Evolutionary conservation across 331 rosid genomes (phyloP).

Genomic region (Arachis monticola): DNA sequence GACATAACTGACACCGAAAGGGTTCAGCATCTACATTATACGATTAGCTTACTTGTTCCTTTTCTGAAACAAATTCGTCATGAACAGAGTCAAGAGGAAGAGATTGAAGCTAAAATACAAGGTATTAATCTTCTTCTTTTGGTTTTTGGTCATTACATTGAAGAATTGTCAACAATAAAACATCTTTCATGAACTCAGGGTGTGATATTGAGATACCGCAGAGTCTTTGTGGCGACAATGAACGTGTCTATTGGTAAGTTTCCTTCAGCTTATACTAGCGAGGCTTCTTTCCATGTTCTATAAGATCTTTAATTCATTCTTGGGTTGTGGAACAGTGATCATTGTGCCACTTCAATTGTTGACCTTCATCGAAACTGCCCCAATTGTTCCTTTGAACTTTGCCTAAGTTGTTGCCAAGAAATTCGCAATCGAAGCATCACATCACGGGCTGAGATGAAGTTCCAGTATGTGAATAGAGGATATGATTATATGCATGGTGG

Average conservation of each 20-base stretch:
- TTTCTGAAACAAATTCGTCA: conserved; percentile 59
- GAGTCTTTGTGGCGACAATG: conserved; percentile 57
- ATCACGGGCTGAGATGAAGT: conserved; percentile 54
- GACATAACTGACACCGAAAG: conserved; percentile 51
- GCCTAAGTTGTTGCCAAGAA: conserved; percentile 78
- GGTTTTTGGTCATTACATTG: conserved; percentile 7
- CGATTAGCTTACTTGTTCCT: conserved; percentile 55
- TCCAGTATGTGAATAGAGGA: conserved; percentile 64
- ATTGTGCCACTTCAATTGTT: conserved; percentile 86
- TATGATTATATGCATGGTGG: conserved; percentile 79
- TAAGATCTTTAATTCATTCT: conserved; percentile 13
- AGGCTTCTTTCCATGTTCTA: conserved; percentile 16
- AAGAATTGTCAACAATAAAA: conserved; percentile 2
- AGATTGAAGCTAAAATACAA: conserved; percentile 66
- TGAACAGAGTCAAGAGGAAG: conserved; percentile 67
- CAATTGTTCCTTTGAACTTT: conserved; percentile 71
- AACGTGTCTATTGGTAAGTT: conserved; percentile 80
- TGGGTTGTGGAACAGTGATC: conserved; percentile 61
- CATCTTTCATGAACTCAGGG: conserved; percentile 52
- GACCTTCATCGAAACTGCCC: conserved; percentile 86
- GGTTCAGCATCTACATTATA: conserved; percentile 52
- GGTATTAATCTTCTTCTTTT: conserved; percentile 51
- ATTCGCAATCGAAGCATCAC: conserved; percentile 59
- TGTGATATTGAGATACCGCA: conserved; percentile 54
- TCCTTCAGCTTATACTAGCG: conserved; percentile 20